Evolutionary conservation across 23 red algal genomes (phyloP).

Genomic region (Gracilariopsis chorda): DNA sequence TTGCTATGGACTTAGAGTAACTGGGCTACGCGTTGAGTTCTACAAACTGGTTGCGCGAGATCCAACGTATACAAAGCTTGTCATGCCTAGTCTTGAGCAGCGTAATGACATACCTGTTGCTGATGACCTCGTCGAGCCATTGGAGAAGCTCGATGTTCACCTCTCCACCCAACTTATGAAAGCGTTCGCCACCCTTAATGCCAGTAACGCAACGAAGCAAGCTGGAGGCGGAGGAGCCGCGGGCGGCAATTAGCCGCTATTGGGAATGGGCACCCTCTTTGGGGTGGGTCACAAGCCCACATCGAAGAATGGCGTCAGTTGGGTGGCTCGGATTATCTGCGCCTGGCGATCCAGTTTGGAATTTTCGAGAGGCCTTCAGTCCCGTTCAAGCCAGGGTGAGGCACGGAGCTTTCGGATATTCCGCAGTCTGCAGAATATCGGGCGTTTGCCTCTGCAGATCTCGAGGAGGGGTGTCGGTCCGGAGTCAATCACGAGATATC

Average conservation of each 20-base stretch:
- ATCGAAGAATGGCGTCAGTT: not conserved
- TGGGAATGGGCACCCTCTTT: too few relatives aligned
- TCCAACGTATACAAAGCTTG: too few relatives aligned
- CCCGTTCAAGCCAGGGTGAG: not conserved
- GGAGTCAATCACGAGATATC: constrained; percentile 6
- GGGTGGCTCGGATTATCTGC: not conserved
- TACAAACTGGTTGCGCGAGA: too few relatives aligned
- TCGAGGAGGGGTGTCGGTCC: not conserved
- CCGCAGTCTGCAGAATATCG: not conserved
- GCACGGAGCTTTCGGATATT: not conserved
- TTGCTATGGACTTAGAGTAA: too few relatives aligned
- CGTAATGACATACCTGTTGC: not conserved
- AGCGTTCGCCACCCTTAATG: too few relatives aligned
- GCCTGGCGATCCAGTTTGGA: not conserved
- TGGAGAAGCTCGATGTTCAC: not conserved
- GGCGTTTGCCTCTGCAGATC: not conserved
- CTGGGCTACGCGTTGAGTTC: too few relatives aligned
- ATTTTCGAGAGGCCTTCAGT: not conserved
- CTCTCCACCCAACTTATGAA: not conserved
- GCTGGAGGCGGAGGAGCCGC: not conserved
- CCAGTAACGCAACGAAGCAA: too few relatives aligned
- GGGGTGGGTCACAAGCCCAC: too few relatives aligned
- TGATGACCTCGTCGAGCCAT: not conserved
- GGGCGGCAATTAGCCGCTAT: not conserved
- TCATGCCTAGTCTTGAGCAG: not conserved